Percentiles rank a stretch among this genome's conserved stretches.
These are phyloP conservation scores for Agrostemma githago DNA, from an alignment of 148 eudicot genomes.

Conservation along the genomic window DNA sequence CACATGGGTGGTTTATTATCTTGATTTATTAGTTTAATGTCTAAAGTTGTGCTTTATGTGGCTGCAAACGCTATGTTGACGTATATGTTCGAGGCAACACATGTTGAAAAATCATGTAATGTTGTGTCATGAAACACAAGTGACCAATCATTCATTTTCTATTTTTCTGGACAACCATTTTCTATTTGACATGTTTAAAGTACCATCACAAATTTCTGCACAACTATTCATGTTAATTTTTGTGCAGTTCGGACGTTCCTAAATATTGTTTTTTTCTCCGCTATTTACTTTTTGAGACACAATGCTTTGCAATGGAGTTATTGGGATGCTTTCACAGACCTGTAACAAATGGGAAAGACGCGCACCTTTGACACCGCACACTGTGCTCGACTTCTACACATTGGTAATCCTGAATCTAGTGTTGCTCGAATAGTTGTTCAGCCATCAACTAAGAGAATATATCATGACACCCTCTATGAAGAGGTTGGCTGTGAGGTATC, in stretches of 20 bases:
- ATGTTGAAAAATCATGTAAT: too few species aligned
- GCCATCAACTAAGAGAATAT: slow-evolving; percentile 91
- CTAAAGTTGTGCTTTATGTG: too few species aligned
- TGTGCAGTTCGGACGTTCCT: background rate
- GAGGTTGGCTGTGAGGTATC: slow-evolving; percentile 98
- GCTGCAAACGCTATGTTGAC: too few species aligned
- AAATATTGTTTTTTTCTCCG: background rate
- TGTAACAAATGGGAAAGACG: slow-evolving; percentile 98
- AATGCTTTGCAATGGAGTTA: slow-evolving; percentile 88
- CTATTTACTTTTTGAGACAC: slow-evolving; percentile 15
- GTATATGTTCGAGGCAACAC: too few species aligned
- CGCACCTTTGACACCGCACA: slow-evolving; percentile 89
- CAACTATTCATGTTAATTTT: too few species aligned
- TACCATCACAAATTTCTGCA: slow-evolving; percentile 1
- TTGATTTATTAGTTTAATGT: too few species aligned
- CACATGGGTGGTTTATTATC: too few species aligned
- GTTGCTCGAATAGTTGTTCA: slow-evolving; percentile 75
- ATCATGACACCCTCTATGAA: slow-evolving; percentile 86
- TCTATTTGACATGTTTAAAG: background rate
- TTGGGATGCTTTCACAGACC: slow-evolving; percentile 85
- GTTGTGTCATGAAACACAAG: too few species aligned
- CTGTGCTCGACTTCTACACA: slow-evolving; percentile 79
- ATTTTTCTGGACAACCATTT: slow-evolving; percentile 1
- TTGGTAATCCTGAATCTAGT: slow-evolving; percentile 53
- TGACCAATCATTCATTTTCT: background rate